Evolutionary conservation across 225 moss, liverwort and hornwort genomes (phyloP).

Genomic region (Neckera pumila): DNA sequence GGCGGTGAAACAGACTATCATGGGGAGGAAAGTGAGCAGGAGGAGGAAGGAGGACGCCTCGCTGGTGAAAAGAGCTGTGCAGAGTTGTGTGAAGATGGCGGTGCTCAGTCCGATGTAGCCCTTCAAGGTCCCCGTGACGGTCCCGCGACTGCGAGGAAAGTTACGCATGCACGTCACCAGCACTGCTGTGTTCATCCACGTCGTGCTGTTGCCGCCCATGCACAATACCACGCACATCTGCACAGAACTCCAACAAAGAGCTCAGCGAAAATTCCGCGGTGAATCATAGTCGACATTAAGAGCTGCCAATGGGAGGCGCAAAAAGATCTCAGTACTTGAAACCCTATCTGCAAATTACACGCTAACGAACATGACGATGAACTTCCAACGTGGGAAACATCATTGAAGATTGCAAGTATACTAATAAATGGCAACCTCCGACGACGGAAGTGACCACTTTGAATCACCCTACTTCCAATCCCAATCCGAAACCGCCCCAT

Average conservation of each 20-base stretch:
- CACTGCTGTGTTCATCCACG: slow-evolving; percentile 97
- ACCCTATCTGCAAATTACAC: not conserved
- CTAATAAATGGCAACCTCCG: not conserved
- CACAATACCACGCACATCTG: slow-evolving; percentile 81
- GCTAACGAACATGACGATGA: not conserved
- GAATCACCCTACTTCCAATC: not conserved
- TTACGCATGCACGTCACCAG: slow-evolving; percentile 56
- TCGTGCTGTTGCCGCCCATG: slow-evolving; percentile 79
- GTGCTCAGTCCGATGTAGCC: slow-evolving; percentile 62
- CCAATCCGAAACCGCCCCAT: not conserved
- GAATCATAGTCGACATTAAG: not conserved
- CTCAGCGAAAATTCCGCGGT: not conserved
- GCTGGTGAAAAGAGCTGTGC: slow-evolving; percentile 50
- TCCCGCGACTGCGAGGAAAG: slow-evolving; percentile 54
- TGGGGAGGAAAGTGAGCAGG: slow-evolving; percentile 32
- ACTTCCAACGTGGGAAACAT: not conserved
- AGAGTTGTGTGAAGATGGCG: slow-evolving; percentile 58
- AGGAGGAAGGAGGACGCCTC: slow-evolving; percentile 47
- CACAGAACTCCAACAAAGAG: not conserved
- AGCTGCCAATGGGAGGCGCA: not conserved
- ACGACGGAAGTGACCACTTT: not conserved
- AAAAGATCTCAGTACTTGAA: not conserved
- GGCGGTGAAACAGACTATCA: slow-evolving; percentile 29
- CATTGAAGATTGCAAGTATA: not conserved
- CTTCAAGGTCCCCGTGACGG: slow-evolving; percentile 55